Conservation (phyloP, 768 basidiomycete genomes). For the Coprinopsis sp. region DNA sequence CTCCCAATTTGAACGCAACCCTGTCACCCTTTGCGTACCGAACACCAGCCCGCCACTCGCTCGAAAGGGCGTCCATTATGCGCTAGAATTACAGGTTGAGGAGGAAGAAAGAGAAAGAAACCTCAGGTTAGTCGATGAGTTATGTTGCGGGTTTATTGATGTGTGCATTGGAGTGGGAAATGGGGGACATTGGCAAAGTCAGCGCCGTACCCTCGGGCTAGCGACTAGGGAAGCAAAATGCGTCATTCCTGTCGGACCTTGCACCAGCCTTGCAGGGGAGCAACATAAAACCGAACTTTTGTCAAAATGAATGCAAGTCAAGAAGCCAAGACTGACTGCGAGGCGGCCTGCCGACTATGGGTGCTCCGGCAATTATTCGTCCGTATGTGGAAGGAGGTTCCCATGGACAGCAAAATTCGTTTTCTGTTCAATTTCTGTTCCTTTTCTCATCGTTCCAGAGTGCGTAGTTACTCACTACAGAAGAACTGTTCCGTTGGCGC, state of each 20-base stretch:
- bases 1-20: slow-evolving; percentile 29
- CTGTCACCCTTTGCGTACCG: slow-evolving; percentile 24
- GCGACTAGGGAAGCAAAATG: too few relatives aligned
- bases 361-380: neutral
- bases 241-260: too few relatives aligned
- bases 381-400: slow-evolving; percentile 1
- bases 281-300: too few relatives aligned
- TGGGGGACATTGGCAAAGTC: neutral
- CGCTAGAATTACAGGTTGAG: neutral
- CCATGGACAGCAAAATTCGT: neutral
- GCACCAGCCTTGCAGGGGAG: too few relatives aligned
- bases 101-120: neutral
- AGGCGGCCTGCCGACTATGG: neutral
- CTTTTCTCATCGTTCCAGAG: neutral
- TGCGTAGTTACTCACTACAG: neutral
- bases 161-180: slow-evolving; percentile 1
- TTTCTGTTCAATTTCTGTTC: neutral
- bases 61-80: slow-evolving; percentile 29
- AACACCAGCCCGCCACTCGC: slow-evolving; percentile 24
- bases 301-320: neutral
- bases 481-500: neutral
- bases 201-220: too few relatives aligned
- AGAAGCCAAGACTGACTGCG: slow-evolving; percentile 1
- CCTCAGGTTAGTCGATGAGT: neutral
- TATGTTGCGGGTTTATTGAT: neutral